phyloP scores from a whole-genome alignment of 306 rosid genomes.

The Gastrolobium bilobum region DNA sequence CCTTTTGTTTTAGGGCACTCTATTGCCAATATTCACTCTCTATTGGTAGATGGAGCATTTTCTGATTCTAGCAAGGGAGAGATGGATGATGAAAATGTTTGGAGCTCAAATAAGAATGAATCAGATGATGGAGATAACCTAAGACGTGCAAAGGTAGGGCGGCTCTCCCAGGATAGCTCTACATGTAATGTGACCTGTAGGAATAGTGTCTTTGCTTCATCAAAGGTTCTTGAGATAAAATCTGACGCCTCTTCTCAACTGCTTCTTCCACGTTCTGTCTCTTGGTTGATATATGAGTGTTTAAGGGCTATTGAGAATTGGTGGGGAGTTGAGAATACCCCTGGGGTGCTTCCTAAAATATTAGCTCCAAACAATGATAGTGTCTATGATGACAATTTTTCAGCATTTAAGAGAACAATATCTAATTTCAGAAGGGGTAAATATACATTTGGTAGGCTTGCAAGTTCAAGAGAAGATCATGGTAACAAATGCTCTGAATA shows the following conservation, averaged over 20 bases:
- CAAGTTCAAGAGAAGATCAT: slow-evolving; percentile 72
- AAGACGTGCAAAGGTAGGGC: slow-evolving; percentile 89
- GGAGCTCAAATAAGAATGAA: slow-evolving; percentile 52
- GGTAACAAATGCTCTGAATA: slow-evolving; percentile 52
- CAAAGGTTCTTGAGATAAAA: slow-evolving; percentile 57
- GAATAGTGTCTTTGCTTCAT: slow-evolving; percentile 55
- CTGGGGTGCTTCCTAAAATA: slow-evolving; percentile 56
- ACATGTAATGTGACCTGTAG: slow-evolving; percentile 63
- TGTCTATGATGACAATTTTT: slow-evolving; percentile 65
- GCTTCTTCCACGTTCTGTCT: slow-evolving; percentile 69
- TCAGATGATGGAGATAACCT: slow-evolving; percentile 66
- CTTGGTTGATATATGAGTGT: slow-evolving; percentile 82
- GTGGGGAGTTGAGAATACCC: slow-evolving; percentile 71
- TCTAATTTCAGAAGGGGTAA: slow-evolving; percentile 73
- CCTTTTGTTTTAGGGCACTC: slow-evolving; percentile 81
- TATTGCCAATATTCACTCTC: slow-evolving; percentile 81
- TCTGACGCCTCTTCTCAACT: slow-evolving; percentile 50
- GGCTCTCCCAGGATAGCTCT: slow-evolving; percentile 83
- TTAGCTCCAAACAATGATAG: slow-evolving; percentile 56
- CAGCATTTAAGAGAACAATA: slow-evolving; percentile 68
- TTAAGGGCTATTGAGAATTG: slow-evolving; percentile 84
- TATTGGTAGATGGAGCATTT: slow-evolving; percentile 90
- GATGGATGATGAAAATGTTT: slow-evolving; percentile 56
- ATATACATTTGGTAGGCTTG: slow-evolving; percentile 67
- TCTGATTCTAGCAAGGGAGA: slow-evolving; percentile 68